Evolutionary conservation across 2,329 filamentous ascomycete genomes (phyloP).

Genomic region (Polytolypa hystricis): DNA sequence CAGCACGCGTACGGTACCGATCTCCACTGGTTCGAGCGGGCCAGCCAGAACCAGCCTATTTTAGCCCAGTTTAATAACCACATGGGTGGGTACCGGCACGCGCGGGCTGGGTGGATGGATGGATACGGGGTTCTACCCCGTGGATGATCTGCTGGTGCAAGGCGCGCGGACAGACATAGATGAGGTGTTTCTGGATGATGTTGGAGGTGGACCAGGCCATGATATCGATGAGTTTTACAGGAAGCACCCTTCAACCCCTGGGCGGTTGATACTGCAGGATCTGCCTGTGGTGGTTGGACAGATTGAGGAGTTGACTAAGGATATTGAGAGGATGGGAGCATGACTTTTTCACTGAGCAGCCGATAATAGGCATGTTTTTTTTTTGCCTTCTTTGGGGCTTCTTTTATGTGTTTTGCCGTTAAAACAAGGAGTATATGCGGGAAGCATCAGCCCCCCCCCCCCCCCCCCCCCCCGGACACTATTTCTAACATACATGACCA

Average conservation of each 20-base stretch:
- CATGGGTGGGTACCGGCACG: too few species aligned
- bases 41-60: too few species aligned
- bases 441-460: not conserved
- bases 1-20: too few species aligned
- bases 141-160: too few species aligned
- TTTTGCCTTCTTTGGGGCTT: too few species aligned
- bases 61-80: too few species aligned
- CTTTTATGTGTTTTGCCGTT: too few species aligned
- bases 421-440: too few species aligned
- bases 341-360: slow-evolving; percentile 39
- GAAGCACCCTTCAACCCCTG: slow-evolving; percentile 28
- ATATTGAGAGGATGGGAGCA: slow-evolving; percentile 28
- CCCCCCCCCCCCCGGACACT: not conserved
- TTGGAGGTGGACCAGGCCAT: slow-evolving; percentile 34
- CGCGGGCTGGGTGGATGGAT: too few species aligned
- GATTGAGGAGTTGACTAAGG: slow-evolving; percentile 7
- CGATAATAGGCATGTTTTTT: slow-evolving; percentile 28
- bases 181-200: slow-evolving; percentile 28
- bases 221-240: slow-evolving; percentile 28
- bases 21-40: too few species aligned
- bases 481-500: too few species aligned
- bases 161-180: not conserved
- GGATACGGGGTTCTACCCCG: too few species aligned
- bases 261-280: slow-evolving; percentile 41
- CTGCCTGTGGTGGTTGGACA: slow-evolving; percentile 28